phyloP scores from a whole-genome alignment of 2,329 filamentous ascomycete species.

The Penicillium griseofulvum region DNA sequence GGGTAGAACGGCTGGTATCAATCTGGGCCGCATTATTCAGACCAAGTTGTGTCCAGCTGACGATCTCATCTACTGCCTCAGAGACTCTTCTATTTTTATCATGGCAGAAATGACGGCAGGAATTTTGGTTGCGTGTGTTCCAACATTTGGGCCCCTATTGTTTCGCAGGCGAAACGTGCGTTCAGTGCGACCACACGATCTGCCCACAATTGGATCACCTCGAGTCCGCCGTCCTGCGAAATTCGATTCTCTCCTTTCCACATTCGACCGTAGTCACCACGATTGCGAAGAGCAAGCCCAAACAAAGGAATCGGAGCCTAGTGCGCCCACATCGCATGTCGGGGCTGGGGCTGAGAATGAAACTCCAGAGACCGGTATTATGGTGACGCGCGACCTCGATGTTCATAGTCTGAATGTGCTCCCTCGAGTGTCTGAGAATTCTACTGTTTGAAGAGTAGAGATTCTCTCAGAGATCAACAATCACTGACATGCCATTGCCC shows the following conservation, averaged over 20 bases:
- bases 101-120: conserved; percentile 15
- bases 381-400: conserved; percentile 3
- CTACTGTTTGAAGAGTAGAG: neutral
- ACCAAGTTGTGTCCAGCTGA: conserved; percentile 4
- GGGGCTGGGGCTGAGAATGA: neutral
- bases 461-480: neutral
- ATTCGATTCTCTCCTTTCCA: conserved; percentile 1
- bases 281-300: neutral
- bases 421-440: neutral
- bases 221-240: neutral
- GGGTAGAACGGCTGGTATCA: conserved; percentile 10
- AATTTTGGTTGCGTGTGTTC: conserved; percentile 13
- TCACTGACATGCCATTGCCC: neutral
- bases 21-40: conserved; percentile 14
- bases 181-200: neutral
- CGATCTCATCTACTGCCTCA: conserved; percentile 8
- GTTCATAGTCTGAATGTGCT: conserved; percentile 2
- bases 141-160: conserved; percentile 11
- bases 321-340: neutral
- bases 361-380: neutral
- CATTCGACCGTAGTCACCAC: neutral
- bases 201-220: conserved; percentile 8
- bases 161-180: conserved; percentile 9
- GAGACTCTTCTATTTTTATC: conserved; percentile 12
- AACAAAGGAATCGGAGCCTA: neutral